Base-by-base conservation (phyloP, 805 yeast genomes). In the Candida sanyiensis region DNA sequence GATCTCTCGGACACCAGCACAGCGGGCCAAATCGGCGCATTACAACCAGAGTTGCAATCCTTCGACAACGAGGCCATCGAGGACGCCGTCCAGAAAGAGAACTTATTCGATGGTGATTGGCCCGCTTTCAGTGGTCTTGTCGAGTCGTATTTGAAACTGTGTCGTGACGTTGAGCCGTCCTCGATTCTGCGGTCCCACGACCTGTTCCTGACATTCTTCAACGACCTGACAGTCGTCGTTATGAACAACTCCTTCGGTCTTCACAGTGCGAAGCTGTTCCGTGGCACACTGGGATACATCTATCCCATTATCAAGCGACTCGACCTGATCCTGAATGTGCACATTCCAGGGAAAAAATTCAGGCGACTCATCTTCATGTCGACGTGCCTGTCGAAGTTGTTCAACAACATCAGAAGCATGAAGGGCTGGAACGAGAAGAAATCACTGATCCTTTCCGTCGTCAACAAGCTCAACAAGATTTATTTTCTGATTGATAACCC, bases 401-500 rank as follows among this genome's bases (percentile, higher is more conserved):
- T 55, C 38, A 55, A 55, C 37, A 57, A 53, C 27, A 27, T 55
- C 7, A 40, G 58, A 35, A 38, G 64, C 39, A 44, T 64, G 19
- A 62, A 62, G 35, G 48, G 46, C 8, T 43, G 46, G 7, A 56
- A 61, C 24, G 58, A 62, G 8, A 75, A 75, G 44, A 73, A 68
- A 34, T 55, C 66, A 6, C 57, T 77, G 9, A 63, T 78, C 18
- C 50, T 78, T 28, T 69, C 66, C 42, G 54, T 77, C 9, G 75
- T 77, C 10, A 64, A 66, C 21, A 61, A 65, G 28, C 52, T 78
- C 31, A 77, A 81, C 53, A 62, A 59, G 44, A 59, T 73, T 0
- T 78, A 78, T 52, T 73, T 74, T 51, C 60, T 56, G 28, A 67
- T 78, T 17, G 70, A 66, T 22, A 74, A 72, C 22, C 81, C 83